Conservation (phyloP, 148 eudicot species). For the Camellia sinensis region DNA sequence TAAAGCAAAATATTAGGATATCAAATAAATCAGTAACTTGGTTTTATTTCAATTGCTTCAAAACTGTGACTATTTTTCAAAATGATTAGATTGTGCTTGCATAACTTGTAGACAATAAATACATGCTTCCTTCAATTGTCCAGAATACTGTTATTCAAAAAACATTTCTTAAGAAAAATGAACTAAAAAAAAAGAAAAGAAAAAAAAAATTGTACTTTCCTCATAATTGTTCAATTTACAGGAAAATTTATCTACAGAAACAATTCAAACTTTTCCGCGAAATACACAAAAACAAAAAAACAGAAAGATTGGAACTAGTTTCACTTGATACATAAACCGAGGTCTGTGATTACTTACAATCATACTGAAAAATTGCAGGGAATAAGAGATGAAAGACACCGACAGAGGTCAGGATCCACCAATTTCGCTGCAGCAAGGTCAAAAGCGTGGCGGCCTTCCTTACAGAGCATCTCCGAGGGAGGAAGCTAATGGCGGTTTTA, state of each 20-base stretch:
- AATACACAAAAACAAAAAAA: no score
- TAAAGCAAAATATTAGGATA: no score
- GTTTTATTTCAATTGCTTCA: neutral
- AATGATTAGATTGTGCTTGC: neutral
- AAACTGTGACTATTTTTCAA: neutral
- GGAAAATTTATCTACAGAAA: no score
- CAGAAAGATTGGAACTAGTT: neutral
- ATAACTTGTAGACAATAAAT: neutral
- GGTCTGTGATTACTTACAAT: neutral
- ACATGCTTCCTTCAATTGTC: no score
- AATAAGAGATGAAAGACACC: conserved; percentile 33
- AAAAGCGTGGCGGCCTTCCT: conserved; percentile 77
- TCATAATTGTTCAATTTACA: no score
- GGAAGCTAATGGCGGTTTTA: conserved; percentile 28
- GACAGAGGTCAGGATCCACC: conserved; percentile 44
- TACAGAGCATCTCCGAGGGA: conserved; percentile 80
- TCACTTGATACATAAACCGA: conserved; percentile 22
- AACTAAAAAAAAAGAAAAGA: neutral
- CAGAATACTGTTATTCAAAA: no score
- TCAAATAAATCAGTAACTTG: neutral
- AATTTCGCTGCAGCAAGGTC: conserved; percentile 37
- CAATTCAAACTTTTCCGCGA: no score
- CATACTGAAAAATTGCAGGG: conserved; percentile 32
- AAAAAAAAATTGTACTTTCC: no score
- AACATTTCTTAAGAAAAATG: neutral